These are phyloP conservation scores for Aureobasidium mangrovei DNA, from an alignment of 2,329 filamentous ascomycete species.

Conservation along the genomic window DNA sequence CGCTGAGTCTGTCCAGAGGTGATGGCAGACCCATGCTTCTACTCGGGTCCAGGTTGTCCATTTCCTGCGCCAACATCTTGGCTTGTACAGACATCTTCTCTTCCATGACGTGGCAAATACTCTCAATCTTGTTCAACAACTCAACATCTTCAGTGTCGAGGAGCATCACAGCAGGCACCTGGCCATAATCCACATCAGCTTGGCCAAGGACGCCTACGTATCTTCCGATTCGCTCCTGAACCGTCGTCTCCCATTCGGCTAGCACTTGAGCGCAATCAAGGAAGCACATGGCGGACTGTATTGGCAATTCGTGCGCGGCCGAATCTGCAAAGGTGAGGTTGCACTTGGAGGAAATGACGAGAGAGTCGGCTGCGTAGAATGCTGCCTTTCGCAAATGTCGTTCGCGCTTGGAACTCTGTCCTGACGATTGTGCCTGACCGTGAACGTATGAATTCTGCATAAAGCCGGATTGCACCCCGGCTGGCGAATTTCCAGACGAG, in stretches of 20 bases:
- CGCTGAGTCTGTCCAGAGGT: conserved; percentile 42
- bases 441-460: conserved; percentile 7
- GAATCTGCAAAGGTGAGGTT: conserved; percentile 80
- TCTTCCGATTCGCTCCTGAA: conserved; percentile 87
- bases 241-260: conserved; percentile 85
- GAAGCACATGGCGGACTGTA: conserved; percentile 84
- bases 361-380: conserved; percentile 85
- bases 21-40: conserved; percentile 33
- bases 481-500: conserved; percentile 39
- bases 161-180: conserved; percentile 81
- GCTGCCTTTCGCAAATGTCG: conserved; percentile 88
- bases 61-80: conserved; percentile 43
- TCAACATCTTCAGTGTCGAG: conserved; percentile 88
- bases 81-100: conserved; percentile 57
- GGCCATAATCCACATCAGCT: conserved; percentile 66
- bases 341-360: conserved; percentile 78
- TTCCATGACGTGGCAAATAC: conserved; percentile 68
- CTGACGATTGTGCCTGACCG: conserved; percentile 24
- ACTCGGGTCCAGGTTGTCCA: conserved; percentile 44
- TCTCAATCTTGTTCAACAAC: conserved; percentile 70
- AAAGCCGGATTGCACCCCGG: background rate
- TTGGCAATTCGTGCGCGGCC: conserved; percentile 72
- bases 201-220: conserved; percentile 81
- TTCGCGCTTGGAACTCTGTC: conserved; percentile 48
- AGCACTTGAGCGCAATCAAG: conserved; percentile 93